Evolutionary conservation across 1,284 basidiomycete species (phyloP), one percentile per base, ranked within the genome.

Genomic region (Jaminaea rosea): DNA sequence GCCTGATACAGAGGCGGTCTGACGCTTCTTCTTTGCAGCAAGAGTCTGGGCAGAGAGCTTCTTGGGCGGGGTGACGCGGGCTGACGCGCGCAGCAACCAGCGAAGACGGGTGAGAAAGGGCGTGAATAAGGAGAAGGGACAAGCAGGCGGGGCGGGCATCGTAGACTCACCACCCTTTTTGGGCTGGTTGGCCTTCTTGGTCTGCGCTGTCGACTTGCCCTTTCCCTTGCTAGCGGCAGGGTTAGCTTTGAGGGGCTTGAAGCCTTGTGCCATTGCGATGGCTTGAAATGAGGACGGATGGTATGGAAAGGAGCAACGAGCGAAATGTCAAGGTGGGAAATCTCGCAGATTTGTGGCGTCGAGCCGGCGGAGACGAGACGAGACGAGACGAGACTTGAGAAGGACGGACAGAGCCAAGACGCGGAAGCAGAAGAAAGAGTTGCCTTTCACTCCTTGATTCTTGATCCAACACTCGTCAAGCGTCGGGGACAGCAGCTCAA

Each of bases 251-350:
- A 29, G 19, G 23, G n/a, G 41, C 15, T 28, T 42, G 49, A 29
- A 50, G n/a, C 39, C 39, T 42, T 42, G 39, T 7, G 39, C 39
- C 39, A 42, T 42, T 4, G n/a, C n/a, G n/a, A n/a, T n/a, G n/a
- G n/a, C n/a, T n/a, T n/a, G n/a, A n/a, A n/a, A n/a, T n/a, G n/a
- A n/a, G n/a, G n/a, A n/a, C n/a, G n/a, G n/a, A n/a, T n/a, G n/a
- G n/a, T n/a, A n/a, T n/a, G n/a, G n/a, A n/a, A n/a, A n/a, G n/a
- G n/a, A n/a, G n/a, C n/a, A n/a, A n/a, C n/a, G n/a, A n/a, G n/a
- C n/a, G n/a, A n/a, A n/a, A n/a, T n/a, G n/a, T n/a, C n/a, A n/a
- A n/a, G n/a, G n/a, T n/a, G n/a, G n/a, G n/a, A n/a, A n/a, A n/a
- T n/a, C n/a, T n/a, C n/a, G n/a, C n/a, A n/a, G n/a, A n/a, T n/a